phyloP scores from a whole-genome alignment of 768 basidiomycete species.

The Lactifluus hygrophoroides region DNA sequence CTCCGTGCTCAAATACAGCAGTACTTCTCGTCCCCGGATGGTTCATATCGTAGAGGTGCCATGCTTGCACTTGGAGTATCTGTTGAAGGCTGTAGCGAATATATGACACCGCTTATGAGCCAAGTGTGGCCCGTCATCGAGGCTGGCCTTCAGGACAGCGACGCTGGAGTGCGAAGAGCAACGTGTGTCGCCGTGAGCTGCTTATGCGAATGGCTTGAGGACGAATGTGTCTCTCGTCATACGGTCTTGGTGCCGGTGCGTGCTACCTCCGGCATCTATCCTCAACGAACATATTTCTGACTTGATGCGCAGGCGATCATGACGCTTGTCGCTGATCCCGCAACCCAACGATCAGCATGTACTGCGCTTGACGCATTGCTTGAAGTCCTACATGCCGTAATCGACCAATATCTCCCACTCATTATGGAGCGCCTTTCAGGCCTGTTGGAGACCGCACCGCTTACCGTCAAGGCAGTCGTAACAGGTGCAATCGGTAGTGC shows the following conservation, averaged over 20 bases:
- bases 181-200: constrained; percentile 95
- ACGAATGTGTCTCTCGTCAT: constrained; percentile 83
- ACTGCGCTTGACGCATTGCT: constrained; percentile 94
- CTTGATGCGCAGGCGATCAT: constrained; percentile 60
- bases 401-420: constrained; percentile 82
- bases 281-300: neutral
- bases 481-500: constrained; percentile 98
- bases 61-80: constrained; percentile 93
- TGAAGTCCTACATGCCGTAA: constrained; percentile 86
- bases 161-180: constrained; percentile 85
- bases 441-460: constrained; percentile 80
- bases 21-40: constrained; percentile 77
- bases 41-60: constrained; percentile 77
- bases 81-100: constrained; percentile 97
- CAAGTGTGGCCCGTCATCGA: constrained; percentile 95
- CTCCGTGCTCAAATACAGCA: constrained; percentile 74
- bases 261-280: constrained; percentile 2
- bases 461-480: constrained; percentile 85
- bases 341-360: constrained; percentile 89
- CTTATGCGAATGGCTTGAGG: constrained; percentile 94
- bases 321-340: constrained; percentile 77
- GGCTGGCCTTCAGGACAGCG: constrained; percentile 73
- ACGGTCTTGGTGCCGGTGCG: constrained; percentile 75
- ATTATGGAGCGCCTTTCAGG: constrained; percentile 92
- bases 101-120: constrained; percentile 85